Evolutionary conservation across 345 rosid species (phyloP), one percentile per base, ranked within the genome.

Genomic region (Hevea brasiliensis): DNA sequence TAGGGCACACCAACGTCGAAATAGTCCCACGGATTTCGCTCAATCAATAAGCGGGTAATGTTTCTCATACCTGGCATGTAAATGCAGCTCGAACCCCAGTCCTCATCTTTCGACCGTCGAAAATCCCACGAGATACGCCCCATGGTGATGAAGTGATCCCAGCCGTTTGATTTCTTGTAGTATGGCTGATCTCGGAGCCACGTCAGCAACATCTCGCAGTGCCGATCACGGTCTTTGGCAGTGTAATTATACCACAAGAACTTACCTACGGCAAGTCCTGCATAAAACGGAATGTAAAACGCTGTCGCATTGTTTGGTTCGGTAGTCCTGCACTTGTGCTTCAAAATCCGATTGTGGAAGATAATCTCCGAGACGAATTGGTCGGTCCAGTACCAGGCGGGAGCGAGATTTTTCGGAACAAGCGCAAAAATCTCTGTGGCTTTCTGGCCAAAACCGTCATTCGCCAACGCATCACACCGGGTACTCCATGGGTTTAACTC

Each of bases 61-160:
- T 93, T 95, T 37, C 97, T 84, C 93, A 93, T 89, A 27, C 92
- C 97, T 6, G 87, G 88, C 76, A 72, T 61, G 87, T 93, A 82
- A 67, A 95, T 79, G 71, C 97, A 95, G 81, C 91, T 81, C 35
- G 98, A 95, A 17, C 99, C 99, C 99, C 99, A 96, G 66, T 90
- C 99, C 0, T 86, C 66, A 68, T 84, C 87, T 9, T 77, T 87
- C 18, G 97, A 80, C 68, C 98, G 85, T 1, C 99, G 88, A 72
- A 96, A 96, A 83, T 96, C 99, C 99, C 98, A 96, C 15, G 98
- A 86, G 85, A 96, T 93, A 40, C 99, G 91, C 0, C 98, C 99
- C 98, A 93, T 90, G 7, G 93, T 85, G 48, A 93, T 67, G 75
- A 93, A 96, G 70, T 96, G 99, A 89, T 96, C 87, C 99, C 99